Evolutionary conservation across 345 rosid genomes (phyloP).

Genomic region (Lumnitzera racemosa): DNA sequence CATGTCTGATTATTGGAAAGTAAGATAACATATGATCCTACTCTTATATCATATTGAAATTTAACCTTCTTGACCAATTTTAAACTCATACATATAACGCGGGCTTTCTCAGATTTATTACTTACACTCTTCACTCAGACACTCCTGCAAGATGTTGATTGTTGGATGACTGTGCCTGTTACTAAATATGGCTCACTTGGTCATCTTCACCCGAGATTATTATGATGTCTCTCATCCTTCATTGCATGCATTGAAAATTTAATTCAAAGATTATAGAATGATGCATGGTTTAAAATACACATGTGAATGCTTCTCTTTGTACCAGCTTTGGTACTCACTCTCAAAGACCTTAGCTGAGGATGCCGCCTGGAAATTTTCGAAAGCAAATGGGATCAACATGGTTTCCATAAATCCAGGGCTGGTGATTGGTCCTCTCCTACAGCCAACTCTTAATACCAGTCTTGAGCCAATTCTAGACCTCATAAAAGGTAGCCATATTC

Average conservation of each 20-base stretch:
- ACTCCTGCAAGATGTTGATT: too few relatives aligned
- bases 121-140: too few relatives aligned
- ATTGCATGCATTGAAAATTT: not conserved
- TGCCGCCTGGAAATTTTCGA: constrained; percentile 35
- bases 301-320: not conserved
- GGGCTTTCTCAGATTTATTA: too few relatives aligned
- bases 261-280: not conserved
- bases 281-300: not conserved
- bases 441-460: constrained; percentile 26
- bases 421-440: constrained; percentile 35
- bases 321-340: constrained; percentile 30
- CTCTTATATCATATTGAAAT: too few relatives aligned
- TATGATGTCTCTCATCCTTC: not conserved
- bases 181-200: too few relatives aligned
- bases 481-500: constrained; percentile 16
- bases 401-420: constrained; percentile 31
- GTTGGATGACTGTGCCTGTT: too few relatives aligned
- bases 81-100: too few relatives aligned
- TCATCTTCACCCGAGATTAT: too few relatives aligned
- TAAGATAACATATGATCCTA: too few relatives aligned
- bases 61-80: too few relatives aligned
- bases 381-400: constrained; percentile 36
- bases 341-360: constrained; percentile 39
- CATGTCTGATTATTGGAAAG: too few relatives aligned
- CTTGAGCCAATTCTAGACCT: constrained; percentile 16